phyloP scores from a whole-genome alignment of 2,329 filamentous ascomycete genomes.

The Fusarium praegraminearum region DNA sequence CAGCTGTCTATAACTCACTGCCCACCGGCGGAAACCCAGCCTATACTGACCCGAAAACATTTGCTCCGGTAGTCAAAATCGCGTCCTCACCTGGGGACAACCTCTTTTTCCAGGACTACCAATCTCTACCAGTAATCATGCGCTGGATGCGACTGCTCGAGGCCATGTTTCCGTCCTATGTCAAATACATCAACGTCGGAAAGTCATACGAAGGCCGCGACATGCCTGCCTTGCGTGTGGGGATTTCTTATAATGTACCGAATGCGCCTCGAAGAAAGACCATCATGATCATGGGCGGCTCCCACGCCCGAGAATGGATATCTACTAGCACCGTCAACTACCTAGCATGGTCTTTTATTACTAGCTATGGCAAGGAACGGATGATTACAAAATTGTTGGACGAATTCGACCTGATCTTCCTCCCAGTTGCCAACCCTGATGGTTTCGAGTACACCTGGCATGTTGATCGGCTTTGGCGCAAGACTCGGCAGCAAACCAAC shows the following conservation, averaged over 20 bases:
- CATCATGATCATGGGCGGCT: constrained; percentile 83
- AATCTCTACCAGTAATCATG: constrained; percentile 83
- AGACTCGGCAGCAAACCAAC: constrained; percentile 86
- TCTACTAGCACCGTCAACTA: constrained; percentile 92
- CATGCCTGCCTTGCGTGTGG: constrained; percentile 84
- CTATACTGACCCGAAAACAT: constrained; percentile 44
- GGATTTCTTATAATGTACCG: constrained; percentile 63
- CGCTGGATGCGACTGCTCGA: constrained; percentile 92
- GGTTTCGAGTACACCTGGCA: constrained; percentile 96
- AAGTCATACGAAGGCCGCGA: constrained; percentile 88
- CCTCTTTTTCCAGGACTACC: constrained; percentile 93
- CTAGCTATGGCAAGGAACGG: constrained; percentile 78
- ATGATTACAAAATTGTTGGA: constrained; percentile 82
- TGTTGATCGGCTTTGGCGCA: constrained; percentile 91
- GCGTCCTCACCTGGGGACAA: constrained; percentile 66
- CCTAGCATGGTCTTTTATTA: constrained; percentile 88
- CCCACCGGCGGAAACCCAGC: constrained; percentile 41
- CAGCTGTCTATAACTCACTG: constrained; percentile 73
- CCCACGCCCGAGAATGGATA: constrained; percentile 98
- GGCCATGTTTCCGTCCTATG: constrained; percentile 88
- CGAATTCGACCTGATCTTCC: constrained; percentile 86
- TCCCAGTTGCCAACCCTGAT: constrained; percentile 92
- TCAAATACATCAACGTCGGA: constrained; percentile 81
- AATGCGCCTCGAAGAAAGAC: constrained; percentile 72
- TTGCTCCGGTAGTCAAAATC: constrained; percentile 48